Conservation (phyloP, 257 asterid species). For the Fraxinus excelsior region DNA sequence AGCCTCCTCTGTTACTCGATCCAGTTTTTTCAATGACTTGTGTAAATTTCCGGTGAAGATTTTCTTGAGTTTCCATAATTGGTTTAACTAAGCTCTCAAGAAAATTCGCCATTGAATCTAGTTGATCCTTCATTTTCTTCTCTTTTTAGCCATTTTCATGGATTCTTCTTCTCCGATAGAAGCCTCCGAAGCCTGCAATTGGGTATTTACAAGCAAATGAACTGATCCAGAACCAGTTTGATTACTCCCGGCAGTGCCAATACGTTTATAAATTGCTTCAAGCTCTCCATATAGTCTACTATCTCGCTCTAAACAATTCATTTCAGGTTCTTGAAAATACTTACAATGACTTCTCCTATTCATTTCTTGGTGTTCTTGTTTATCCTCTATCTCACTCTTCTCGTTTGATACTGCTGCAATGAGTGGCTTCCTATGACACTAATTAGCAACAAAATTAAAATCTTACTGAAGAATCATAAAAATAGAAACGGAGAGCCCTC, state of each 20-base stretch:
- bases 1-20: constrained; percentile 49
- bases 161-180: constrained; percentile 31
- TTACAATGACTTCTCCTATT: constrained; percentile 15
- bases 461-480: too few relatives aligned
- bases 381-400: constrained; percentile 45
- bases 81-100: constrained; percentile 45
- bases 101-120: constrained; percentile 38
- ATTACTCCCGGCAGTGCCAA: constrained; percentile 30
- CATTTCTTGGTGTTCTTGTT: constrained; percentile 32
- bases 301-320: constrained; percentile 32
- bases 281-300: constrained; percentile 53
- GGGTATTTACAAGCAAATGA: constrained; percentile 16
- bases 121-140: constrained; percentile 20
- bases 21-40: constrained; percentile 54
- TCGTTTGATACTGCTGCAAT: constrained; percentile 46
- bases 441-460: constrained; percentile 5
- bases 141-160: constrained; percentile 5
- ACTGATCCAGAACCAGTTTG: constrained; percentile 34
- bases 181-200: constrained; percentile 21
- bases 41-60: constrained; percentile 41
- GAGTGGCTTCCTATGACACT: constrained; percentile 56
- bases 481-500: too few relatives aligned
- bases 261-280: constrained; percentile 58
- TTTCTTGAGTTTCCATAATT: constrained; percentile 58
- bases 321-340: constrained; percentile 19